A percentile compares a stretch with the other conserved stretches of the same genome.
Evolutionary conservation across 441 rosid genomes (phyloP).

Genomic region (California macrophylla): DNA sequence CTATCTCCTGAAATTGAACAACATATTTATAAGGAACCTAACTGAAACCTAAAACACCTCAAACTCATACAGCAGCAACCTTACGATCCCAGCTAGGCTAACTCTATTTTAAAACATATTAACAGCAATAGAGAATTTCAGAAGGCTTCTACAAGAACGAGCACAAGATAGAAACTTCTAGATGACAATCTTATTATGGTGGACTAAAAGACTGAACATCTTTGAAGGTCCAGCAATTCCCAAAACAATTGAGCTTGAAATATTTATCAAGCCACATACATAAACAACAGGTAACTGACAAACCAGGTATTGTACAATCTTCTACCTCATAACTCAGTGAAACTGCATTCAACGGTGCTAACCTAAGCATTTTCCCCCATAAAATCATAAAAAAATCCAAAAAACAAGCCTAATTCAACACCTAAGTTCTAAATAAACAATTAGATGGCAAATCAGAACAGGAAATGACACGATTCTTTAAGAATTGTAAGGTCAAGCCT

Average conservation of each 20-base stretch:
- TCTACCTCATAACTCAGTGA: neutral
- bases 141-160: neutral
- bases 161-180: neutral
- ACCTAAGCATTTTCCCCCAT: neutral
- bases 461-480: neutral
- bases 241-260: neutral
- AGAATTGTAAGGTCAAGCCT: neutral
- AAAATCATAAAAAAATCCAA: neutral
- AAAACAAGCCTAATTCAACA: neutral
- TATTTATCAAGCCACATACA: neutral
- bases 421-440: too few relatives aligned
- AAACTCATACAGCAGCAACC: neutral
- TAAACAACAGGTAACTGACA: neutral
- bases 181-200: neutral
- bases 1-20: neutral
- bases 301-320: neutral
- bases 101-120: neutral
- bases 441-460: neutral
- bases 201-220: neutral
- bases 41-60: neutral
- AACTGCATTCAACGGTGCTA: neutral
- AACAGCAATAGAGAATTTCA: neutral
- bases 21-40: neutral
- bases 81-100: neutral
- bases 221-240: neutral